Evolutionary conservation across 768 basidiomycete genomes (phyloP).

Genomic region (Ramaria sp.): DNA sequence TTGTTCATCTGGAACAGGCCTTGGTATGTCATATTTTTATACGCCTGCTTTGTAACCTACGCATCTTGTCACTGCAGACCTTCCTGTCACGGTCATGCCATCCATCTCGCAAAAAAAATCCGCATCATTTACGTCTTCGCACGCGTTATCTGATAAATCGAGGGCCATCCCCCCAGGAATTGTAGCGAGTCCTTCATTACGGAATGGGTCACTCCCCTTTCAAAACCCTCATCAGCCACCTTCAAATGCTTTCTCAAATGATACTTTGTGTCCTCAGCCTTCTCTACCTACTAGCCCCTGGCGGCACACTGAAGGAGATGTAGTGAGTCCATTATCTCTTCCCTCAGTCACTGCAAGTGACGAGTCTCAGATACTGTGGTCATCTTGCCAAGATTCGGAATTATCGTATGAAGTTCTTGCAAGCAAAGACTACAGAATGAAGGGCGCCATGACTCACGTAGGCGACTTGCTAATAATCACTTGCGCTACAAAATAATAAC

Average conservation of each 20-base stretch:
- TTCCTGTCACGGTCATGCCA: background rate
- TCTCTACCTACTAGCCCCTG: too few species aligned
- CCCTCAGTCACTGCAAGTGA: background rate
- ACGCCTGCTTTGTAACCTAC: background rate
- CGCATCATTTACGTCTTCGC: background rate
- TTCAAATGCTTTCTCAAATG: too few species aligned
- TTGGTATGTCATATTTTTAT: background rate
- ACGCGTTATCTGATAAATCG: background rate
- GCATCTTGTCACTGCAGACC: background rate
- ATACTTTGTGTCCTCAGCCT: too few species aligned
- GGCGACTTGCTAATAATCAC: background rate
- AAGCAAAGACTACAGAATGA: background rate
- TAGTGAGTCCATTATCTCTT: background rate
- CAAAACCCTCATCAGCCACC: too few species aligned
- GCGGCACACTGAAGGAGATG: background rate
- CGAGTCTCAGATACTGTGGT: background rate
- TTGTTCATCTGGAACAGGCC: background rate
- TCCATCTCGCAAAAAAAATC: background rate
- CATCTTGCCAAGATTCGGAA: conserved; percentile 1
- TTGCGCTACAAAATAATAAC: background rate
- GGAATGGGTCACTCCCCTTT: too few species aligned
- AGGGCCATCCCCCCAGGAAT: too few species aligned
- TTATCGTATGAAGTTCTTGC: background rate
- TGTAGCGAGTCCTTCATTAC: too few species aligned
- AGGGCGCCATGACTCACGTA: conserved; percentile 1